Base-by-base conservation (phyloP, 2,329 filamentous ascomycete genomes). In the Colletotrichum endophyticum region DNA sequence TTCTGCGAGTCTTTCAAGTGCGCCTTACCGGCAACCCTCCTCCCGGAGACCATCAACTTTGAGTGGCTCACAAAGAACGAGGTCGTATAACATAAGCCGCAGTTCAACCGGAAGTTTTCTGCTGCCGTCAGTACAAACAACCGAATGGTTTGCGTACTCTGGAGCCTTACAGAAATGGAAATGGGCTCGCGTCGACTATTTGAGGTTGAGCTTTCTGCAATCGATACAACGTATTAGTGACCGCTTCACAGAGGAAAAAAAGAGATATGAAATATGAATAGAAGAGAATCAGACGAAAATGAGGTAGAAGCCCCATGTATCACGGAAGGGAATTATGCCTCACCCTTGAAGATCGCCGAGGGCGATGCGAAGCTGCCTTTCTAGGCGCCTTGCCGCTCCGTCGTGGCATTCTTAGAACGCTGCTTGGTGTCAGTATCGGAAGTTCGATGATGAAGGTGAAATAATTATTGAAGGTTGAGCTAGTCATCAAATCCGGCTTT, bases 241-340 rank as follows among this genome's bases (percentile, higher is more conserved):
- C 1, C n/a, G n/a, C 0, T 7, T 7, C 44, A 22, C n/a, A 7
- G n/a, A 22, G 1, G 3, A n/a, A 22, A 0, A n/a, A 22, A 0
- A 0, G n/a, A 49, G n/a, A 22, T 12, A 22, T 6, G 0, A 1
- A 22, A 12, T 11, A 22, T 9, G 44, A 8, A 13, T 13, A 2
- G 44, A 12, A 22, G n/a, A 1, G 0, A 44, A n/a, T 39, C 0
- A 11, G 3, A 0, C 16, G n/a, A 0, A 22, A 49, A n/a, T 12
- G 8, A 1, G 6, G 8, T 0, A n/a, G 6, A 49, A 1, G 19
- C 8, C 39, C 8, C 0, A 0, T 7, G 9, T 22, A 13, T 49
- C 0, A 22, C 0, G 0, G 44, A 12, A 49, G 44, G 44, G 3
- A 49, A 2, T 4, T 11, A 12, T 49, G 44, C 3, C 19, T 53